phyloP scores from a whole-genome alignment of 2,329 filamentous ascomycete species.

The Apiospora aurea region DNA sequence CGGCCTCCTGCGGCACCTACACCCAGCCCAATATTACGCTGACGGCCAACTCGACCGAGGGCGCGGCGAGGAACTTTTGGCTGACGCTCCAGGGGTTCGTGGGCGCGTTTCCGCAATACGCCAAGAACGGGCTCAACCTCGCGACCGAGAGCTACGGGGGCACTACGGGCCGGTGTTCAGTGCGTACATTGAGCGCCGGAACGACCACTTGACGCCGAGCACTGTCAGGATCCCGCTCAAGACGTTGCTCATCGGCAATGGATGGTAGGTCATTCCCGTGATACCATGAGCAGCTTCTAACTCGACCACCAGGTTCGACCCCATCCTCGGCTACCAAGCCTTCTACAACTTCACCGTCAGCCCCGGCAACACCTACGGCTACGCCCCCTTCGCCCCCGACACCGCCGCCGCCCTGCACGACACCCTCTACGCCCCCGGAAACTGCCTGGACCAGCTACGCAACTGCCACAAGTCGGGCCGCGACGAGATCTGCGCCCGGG shows the following conservation, averaged over 20 bases:
- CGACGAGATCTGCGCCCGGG: constrained; percentile 57
- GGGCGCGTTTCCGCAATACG: constrained; percentile 63
- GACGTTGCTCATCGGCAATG: constrained; percentile 62
- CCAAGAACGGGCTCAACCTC: constrained; percentile 59
- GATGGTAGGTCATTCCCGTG: no score
- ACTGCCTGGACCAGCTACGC: constrained; percentile 64
- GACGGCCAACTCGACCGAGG: constrained; percentile 59
- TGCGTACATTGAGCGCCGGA: constrained; percentile 55
- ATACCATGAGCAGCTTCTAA: no score
- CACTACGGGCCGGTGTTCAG: constrained; percentile 65
- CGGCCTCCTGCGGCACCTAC: constrained; percentile 60
- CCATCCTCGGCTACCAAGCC: constrained; percentile 61
- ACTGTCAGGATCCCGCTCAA: constrained; percentile 56
- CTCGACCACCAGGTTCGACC: constrained; percentile 64
- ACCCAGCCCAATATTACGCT: constrained; percentile 56
- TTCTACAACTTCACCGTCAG: constrained; percentile 65
- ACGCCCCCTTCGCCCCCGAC: constrained; percentile 57
- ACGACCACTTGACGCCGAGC: constrained; percentile 49
- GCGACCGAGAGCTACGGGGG: constrained; percentile 65
- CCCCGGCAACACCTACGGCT: constrained; percentile 65
- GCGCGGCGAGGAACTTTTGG: constrained; percentile 66
- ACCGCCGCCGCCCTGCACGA: constrained; percentile 61
- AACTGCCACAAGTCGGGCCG: constrained; percentile 60
- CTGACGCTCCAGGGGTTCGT: constrained; percentile 68
- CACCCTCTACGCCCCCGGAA: constrained; percentile 65